phyloP scores from a whole-genome alignment of 83 land plant species.

The Picea mariana region DNA sequence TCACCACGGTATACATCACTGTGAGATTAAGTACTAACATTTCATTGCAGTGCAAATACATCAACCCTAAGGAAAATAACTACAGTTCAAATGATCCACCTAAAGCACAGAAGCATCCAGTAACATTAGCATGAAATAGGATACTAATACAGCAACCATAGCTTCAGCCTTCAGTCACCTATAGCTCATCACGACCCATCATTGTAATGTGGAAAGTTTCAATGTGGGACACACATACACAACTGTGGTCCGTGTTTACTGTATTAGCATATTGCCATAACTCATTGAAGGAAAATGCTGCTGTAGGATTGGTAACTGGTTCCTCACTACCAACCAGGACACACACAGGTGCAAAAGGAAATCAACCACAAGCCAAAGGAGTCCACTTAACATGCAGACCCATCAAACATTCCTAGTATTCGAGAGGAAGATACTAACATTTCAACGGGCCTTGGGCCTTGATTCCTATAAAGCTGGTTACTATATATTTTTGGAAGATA shows the following conservation, averaged over 20 bases:
- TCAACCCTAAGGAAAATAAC: neutral
- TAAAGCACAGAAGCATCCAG: neutral
- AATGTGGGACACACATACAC: neutral
- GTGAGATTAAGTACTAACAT: neutral
- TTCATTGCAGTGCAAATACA: neutral
- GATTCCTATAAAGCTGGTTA: neutral
- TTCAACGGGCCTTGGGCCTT: neutral
- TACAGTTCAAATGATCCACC: neutral
- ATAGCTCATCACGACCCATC: neutral
- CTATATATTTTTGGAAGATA: neutral
- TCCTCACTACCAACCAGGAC: neutral
- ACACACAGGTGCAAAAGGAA: neutral
- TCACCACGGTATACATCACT: neutral
- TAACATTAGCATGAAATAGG: neutral
- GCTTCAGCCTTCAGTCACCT: neutral
- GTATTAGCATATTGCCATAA: neutral
- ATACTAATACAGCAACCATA: too few relatives aligned
- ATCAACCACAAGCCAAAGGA: neutral
- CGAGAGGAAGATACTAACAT: neutral
- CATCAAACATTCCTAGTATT: neutral
- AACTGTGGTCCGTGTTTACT: neutral
- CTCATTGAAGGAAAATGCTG: neutral
- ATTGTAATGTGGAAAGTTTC: constrained; percentile 1
- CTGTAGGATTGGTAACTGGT: neutral
- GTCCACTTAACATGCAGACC: neutral